These are phyloP conservation scores for Lichtheimia corymbifera DNA, from an alignment of 371 early-diverging fungal species.

Conservation along the genomic window DNA sequence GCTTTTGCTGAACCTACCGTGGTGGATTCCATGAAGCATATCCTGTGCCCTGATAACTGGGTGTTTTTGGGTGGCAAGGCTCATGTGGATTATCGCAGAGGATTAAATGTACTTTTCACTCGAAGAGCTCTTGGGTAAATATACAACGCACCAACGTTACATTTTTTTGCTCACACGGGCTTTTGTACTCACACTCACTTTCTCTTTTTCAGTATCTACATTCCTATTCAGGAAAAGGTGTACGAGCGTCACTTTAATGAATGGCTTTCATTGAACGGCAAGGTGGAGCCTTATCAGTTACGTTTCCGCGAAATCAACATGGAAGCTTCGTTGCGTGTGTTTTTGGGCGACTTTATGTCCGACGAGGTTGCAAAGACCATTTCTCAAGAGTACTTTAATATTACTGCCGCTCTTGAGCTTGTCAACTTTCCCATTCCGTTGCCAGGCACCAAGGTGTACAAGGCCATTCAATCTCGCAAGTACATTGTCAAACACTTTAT, in stretches of 20 bases:
- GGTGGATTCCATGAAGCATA: slow-evolving; percentile 52
- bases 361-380: slow-evolving; percentile 44
- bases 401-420: slow-evolving; percentile 57
- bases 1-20: slow-evolving; percentile 47
- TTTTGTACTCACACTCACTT: no score
- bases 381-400: slow-evolving; percentile 52
- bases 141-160: background rate
- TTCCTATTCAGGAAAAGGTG: slow-evolving; percentile 49
- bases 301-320: slow-evolving; percentile 57
- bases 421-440: slow-evolving; percentile 60
- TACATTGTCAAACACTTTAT: slow-evolving; percentile 54
- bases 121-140: slow-evolving; percentile 51
- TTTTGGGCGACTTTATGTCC: slow-evolving; percentile 50
- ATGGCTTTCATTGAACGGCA: slow-evolving; percentile 46
- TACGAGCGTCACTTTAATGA: slow-evolving; percentile 46
- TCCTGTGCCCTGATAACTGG: slow-evolving; percentile 54
- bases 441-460: slow-evolving; percentile 58
- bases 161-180: background rate
- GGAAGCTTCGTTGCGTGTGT: slow-evolving; percentile 55
- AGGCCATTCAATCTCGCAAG: slow-evolving; percentile 54
- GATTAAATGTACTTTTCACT: slow-evolving; percentile 52
- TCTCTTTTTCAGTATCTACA: slow-evolving; percentile 33
- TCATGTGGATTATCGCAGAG: slow-evolving; percentile 52
- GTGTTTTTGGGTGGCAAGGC: slow-evolving; percentile 52
- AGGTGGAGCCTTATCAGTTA: slow-evolving; percentile 39